A percentile compares a stretch with the other conserved stretches of the same genome.
Conservation (phyloP, 169 alveolate species). For the Besnoitia besnoiti region DNA sequence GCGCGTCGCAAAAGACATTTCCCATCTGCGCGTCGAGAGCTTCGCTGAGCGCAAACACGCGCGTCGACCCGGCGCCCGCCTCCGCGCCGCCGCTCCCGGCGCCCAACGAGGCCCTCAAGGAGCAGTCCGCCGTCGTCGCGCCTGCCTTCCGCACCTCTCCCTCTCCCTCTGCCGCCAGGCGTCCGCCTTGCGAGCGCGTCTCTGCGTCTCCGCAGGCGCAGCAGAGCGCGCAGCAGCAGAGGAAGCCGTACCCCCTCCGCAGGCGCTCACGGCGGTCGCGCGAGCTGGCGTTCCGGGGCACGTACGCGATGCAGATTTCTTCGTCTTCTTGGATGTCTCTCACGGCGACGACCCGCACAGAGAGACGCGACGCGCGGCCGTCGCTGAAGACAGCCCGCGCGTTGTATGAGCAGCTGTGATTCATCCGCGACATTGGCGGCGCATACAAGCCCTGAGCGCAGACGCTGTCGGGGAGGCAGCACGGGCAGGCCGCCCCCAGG, state of each 20-base stretch:
- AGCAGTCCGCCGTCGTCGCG: background rate
- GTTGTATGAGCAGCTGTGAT: slow-evolving; percentile 26
- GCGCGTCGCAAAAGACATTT: background rate
- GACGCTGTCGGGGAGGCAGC: slow-evolving; percentile 4
- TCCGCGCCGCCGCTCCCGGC: background rate
- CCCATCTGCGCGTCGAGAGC: background rate
- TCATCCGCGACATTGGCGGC: background rate
- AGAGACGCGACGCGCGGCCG: background rate
- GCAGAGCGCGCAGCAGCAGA: slow-evolving; percentile 29
- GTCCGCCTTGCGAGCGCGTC: background rate
- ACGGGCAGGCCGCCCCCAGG: background rate
- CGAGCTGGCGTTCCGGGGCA: slow-evolving; percentile 3
- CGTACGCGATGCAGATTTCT: slow-evolving; percentile 12
- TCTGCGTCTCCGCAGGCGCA: background rate
- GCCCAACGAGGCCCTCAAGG: background rate
- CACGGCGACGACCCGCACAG: background rate
- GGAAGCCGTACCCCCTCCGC: background rate
- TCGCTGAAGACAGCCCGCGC: background rate
- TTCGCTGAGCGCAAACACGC: background rate
- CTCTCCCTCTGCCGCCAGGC: background rate
- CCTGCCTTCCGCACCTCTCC: background rate
- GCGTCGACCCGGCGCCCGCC: background rate
- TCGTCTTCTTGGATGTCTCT: background rate
- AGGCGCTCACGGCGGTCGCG: background rate
- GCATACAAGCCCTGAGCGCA: slow-evolving; percentile 18